phyloP scores from a whole-genome alignment of 192 early-diverging fungal species.

The Podila clonocystis region DNA sequence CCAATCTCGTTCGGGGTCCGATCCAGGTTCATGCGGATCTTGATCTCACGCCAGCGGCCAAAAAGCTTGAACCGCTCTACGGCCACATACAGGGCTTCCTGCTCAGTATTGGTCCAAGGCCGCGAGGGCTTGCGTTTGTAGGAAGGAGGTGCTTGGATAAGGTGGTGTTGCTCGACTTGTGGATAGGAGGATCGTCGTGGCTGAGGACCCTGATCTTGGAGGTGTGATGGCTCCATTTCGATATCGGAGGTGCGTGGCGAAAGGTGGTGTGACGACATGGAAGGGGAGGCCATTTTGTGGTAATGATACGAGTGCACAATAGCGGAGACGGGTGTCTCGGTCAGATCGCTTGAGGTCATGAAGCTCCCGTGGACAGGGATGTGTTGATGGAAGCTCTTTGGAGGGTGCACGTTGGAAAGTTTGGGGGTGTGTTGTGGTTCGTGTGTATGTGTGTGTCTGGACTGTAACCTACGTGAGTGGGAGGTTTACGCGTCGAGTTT shows the following conservation, averaged over 20 bases:
- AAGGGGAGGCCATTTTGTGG: neutral
- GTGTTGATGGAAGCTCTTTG: neutral
- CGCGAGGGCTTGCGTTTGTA: slow-evolving; percentile 3
- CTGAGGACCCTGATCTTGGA: neutral
- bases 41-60: slow-evolving; percentile 34
- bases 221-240: neutral
- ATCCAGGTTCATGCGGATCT: slow-evolving; percentile 24
- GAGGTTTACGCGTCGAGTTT: no score
- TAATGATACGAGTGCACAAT: neutral
- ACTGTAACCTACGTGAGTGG: neutral
- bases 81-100: slow-evolving; percentile 41
- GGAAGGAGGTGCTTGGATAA: neutral
- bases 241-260: neutral
- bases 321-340: slow-evolving; percentile 11
- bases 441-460: neutral
- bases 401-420: slow-evolving; percentile 1
- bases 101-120: slow-evolving; percentile 33
- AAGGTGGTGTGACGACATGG: neutral
- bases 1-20: slow-evolving; percentile 31
- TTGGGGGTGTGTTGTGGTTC: neutral
- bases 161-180: slow-evolving; percentile 2
- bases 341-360: slow-evolving; percentile 42
- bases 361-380: slow-evolving; percentile 3
- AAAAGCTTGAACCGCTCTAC: slow-evolving; percentile 33
- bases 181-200: neutral